Evolutionary conservation across 2,329 filamentous ascomycete species (phyloP).

Genomic region (Pseudohalonectria lignicola): DNA sequence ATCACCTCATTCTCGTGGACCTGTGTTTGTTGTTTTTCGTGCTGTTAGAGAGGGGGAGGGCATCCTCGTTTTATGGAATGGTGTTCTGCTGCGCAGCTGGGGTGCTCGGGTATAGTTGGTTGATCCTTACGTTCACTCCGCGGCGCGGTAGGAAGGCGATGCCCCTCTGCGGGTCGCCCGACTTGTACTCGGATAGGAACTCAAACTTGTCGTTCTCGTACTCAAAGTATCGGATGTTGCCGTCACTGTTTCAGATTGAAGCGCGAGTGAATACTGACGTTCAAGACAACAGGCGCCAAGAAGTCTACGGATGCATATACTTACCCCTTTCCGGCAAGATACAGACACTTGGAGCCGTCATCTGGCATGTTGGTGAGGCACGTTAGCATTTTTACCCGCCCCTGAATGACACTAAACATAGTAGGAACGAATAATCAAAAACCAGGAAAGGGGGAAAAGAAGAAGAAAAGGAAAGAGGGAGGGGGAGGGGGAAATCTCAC

Average conservation of each 20-base stretch:
- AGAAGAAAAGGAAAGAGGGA: background rate
- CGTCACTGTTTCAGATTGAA: constrained; percentile 51
- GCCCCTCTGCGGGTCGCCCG: constrained; percentile 86
- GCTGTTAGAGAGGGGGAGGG: background rate
- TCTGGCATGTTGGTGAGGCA: constrained; percentile 29
- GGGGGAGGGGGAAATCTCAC: constrained; percentile 23
- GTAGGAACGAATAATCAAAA: too few species aligned
- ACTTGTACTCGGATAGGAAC: constrained; percentile 94
- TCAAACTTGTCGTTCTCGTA: constrained; percentile 99
- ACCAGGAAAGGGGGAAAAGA: background rate
- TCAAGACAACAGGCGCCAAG: too few species aligned
- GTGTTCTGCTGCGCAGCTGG: background rate
- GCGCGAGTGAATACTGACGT: background rate
- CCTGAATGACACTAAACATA: too few species aligned
- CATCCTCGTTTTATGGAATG: background rate
- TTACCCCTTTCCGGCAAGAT: constrained; percentile 93
- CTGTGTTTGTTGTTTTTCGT: constrained; percentile 27
- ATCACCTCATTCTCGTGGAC: constrained; percentile 94
- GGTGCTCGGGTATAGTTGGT: background rate
- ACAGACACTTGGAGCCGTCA: constrained; percentile 88
- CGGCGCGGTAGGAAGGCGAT: constrained; percentile 91
- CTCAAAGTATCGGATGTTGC: constrained; percentile 98
- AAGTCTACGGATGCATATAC: too few species aligned
- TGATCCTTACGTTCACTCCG: constrained; percentile 69
- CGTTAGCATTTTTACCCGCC: too few species aligned